phyloP scores from a whole-genome alignment of 1,284 basidiomycete genomes.

The Paramarasmius palmivorus region DNA sequence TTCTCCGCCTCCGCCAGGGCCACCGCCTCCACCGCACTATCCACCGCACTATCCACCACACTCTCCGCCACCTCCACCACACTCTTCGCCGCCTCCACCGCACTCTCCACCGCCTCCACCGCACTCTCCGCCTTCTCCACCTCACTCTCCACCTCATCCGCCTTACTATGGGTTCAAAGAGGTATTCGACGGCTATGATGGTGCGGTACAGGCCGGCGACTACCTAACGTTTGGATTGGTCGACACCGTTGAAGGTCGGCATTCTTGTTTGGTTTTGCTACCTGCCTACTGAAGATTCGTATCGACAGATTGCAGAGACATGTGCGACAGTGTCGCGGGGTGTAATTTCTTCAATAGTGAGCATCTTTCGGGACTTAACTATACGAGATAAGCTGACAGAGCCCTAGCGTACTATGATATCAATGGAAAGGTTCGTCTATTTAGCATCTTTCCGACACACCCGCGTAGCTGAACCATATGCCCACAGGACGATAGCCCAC shows the following conservation, averaged over 20 bases:
- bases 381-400: background rate
- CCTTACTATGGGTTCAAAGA: conserved; percentile 34
- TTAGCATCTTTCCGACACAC: background rate
- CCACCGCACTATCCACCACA: too few species aligned
- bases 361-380: conserved; percentile 10
- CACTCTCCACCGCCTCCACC: too few species aligned
- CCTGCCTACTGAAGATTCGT: background rate
- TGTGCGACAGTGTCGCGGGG: conserved; percentile 40
- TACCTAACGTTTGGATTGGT: conserved; percentile 47
- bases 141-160: conserved; percentile 20
- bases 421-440: conserved; percentile 14
- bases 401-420: too few species aligned
- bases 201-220: conserved; percentile 40
- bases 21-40: too few species aligned
- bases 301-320: conserved; percentile 37
- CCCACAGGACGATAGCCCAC: conserved; percentile 2
- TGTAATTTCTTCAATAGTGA: conserved; percentile 46
- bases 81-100: too few species aligned
- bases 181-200: conserved; percentile 39
- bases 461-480: too few species aligned
- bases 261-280: background rate
- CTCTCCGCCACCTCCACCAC: too few species aligned
- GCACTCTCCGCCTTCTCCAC: too few species aligned
- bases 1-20: too few species aligned
- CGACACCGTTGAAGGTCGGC: conserved; percentile 39